These are phyloP conservation scores for Apiotrichum domesticum DNA, from an alignment of 1,284 basidiomycete species.

Conservation along the genomic window DNA sequence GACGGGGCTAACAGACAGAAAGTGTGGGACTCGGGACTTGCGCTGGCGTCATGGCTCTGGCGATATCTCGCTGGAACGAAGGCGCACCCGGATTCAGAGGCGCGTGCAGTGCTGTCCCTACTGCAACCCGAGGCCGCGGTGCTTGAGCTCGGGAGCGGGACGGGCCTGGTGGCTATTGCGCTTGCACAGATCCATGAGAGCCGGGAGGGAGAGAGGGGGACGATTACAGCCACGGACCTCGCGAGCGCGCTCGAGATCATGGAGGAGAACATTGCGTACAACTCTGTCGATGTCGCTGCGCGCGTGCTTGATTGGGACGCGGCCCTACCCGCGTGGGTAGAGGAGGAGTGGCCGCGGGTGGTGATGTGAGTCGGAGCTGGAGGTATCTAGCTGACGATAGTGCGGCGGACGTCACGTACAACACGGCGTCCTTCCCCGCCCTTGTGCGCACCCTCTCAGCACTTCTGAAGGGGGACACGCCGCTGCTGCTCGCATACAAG, in stretches of 20 bases:
- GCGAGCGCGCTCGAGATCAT: slow-evolving; percentile 74
- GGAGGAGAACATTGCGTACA: slow-evolving; percentile 60
- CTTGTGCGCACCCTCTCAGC: slow-evolving; percentile 34
- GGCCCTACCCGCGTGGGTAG: slow-evolving; percentile 52
- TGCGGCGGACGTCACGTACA: slow-evolving; percentile 86
- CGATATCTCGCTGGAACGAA: slow-evolving; percentile 13
- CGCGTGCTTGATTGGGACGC: slow-evolving; percentile 70
- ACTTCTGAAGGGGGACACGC: slow-evolving; percentile 18
- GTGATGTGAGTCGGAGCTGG: slow-evolving; percentile 32
- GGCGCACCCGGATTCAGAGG: slow-evolving; percentile 2
- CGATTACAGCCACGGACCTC: slow-evolving; percentile 34
- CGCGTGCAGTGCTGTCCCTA: slow-evolving; percentile 6
- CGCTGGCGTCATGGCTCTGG: slow-evolving; percentile 65
- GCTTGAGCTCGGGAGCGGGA: slow-evolving; percentile 62
- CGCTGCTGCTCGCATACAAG: slow-evolving; percentile 69
- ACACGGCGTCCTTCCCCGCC: slow-evolving; percentile 67
- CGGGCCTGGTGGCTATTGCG: slow-evolving; percentile 68
- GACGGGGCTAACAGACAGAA: slow-evolving; percentile 53
- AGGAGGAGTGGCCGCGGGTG: slow-evolving; percentile 20
- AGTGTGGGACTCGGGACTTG: slow-evolving; percentile 86
- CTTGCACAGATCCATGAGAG: slow-evolving; percentile 52
- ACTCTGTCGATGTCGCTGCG: slow-evolving; percentile 43
- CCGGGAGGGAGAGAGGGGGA: not conserved
- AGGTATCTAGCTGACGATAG: slow-evolving; percentile 44
- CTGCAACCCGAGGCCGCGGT: not conserved